phyloP scores from a whole-genome alignment of 2,329 filamentous ascomycete species.

The Colletotrichum karsti region DNA sequence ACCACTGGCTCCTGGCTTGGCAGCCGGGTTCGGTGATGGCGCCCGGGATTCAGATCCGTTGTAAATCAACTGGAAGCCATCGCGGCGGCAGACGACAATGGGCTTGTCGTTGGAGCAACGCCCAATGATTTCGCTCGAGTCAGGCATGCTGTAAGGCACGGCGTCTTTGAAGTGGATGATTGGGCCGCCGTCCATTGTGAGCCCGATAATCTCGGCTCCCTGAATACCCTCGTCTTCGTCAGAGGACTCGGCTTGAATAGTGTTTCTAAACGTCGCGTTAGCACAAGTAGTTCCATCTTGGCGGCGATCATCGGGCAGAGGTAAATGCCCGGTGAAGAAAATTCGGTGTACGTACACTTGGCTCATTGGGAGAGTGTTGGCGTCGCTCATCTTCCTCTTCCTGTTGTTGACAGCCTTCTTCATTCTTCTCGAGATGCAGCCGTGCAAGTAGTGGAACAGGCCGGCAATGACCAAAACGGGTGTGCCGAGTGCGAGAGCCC shows the following conservation, averaged over 20 bases:
- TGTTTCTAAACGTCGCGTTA: conserved; percentile 41
- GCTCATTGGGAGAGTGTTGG: conserved; percentile 45
- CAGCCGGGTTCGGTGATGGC: conserved; percentile 21
- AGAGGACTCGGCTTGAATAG: conserved; percentile 38
- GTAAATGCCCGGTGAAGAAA: neutral
- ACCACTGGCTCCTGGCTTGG: conserved; percentile 3
- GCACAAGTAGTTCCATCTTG: conserved; percentile 26
- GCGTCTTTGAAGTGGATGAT: conserved; percentile 54
- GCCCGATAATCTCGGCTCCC: conserved; percentile 49
- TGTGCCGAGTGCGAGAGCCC: conserved; percentile 67
- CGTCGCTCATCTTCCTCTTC: conserved; percentile 34
- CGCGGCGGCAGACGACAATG: conserved; percentile 48
- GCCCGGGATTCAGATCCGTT: conserved; percentile 17
- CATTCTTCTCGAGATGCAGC: conserved; percentile 45
- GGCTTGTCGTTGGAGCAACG: conserved; percentile 43
- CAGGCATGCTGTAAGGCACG: conserved; percentile 38
- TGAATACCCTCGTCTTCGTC: conserved; percentile 38
- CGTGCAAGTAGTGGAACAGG: conserved; percentile 57
- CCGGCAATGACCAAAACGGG: conserved; percentile 68
- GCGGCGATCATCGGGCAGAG: conserved; percentile 25
- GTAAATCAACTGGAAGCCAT: conserved; percentile 42
- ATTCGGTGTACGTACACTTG: conserved; percentile 47
- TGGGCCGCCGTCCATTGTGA: conserved; percentile 54
- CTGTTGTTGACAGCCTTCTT: conserved; percentile 37
- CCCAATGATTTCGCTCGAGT: conserved; percentile 46